Evolutionary conservation across 371 early-diverging fungal species (phyloP).

Genomic region (Rhizomucor miehei): DNA sequence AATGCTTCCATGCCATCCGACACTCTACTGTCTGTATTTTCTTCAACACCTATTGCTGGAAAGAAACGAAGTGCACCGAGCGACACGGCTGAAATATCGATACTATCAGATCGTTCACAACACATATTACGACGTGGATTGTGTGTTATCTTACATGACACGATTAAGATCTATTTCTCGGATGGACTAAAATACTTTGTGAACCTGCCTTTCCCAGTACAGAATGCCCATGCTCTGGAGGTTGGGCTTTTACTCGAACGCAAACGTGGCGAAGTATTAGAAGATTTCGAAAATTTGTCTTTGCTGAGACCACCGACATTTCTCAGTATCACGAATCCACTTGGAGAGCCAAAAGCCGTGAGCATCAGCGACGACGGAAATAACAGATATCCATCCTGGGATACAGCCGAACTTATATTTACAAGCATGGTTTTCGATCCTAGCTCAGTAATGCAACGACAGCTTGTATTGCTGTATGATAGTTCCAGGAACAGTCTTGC

Average conservation of each 20-base stretch:
- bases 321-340: conserved; percentile 8
- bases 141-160: conserved; percentile 14
- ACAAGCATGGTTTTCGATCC: conserved; percentile 9
- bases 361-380: conserved; percentile 3
- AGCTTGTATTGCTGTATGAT: conserved; percentile 11
- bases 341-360: conserved; percentile 8
- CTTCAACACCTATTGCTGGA: not conserved
- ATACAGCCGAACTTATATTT: not conserved
- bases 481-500: conserved; percentile 3
- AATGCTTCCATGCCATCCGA: not conserved
- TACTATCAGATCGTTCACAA: not conserved
- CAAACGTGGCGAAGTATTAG: conserved; percentile 5
- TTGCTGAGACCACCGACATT: not conserved
- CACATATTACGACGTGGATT: conserved; percentile 12
- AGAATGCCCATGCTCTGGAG: conserved; percentile 10
- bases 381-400: not conserved
- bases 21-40: not conserved
- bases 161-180: conserved; percentile 15
- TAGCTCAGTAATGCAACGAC: conserved; percentile 3
- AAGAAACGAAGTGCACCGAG: not conserved
- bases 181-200: conserved; percentile 16
- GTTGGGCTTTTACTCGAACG: conserved; percentile 16
- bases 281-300: not conserved
- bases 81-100: not conserved
- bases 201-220: conserved; percentile 13